Conservation (phyloP, 495 filamentous ascomycete genomes). For the Penicillium argentinense region DNA sequence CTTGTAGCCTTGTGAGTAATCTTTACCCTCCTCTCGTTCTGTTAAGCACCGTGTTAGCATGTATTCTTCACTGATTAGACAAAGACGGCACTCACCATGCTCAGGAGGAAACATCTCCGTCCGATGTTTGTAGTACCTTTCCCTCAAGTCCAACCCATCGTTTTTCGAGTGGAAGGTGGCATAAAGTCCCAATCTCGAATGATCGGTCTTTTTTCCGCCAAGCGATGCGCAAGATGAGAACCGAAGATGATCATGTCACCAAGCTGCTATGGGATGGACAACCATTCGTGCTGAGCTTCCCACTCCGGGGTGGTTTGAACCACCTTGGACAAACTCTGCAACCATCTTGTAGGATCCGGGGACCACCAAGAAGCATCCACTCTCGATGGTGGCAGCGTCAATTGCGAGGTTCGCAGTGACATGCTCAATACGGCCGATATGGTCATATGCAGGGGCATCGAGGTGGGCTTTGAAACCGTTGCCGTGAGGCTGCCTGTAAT, state of each 20-base stretch:
- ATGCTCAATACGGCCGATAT: constrained; percentile 44
- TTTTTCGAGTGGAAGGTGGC: constrained; percentile 41
- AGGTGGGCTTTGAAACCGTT: constrained; percentile 45
- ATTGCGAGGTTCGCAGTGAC: constrained; percentile 43
- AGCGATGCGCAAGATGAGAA: constrained; percentile 43
- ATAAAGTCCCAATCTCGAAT: constrained; percentile 39
- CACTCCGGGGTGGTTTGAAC: constrained; percentile 35
- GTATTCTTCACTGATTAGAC: background rate
- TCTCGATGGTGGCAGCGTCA: constrained; percentile 37
- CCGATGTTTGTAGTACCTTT: constrained; percentile 40
- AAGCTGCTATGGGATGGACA: constrained; percentile 34
- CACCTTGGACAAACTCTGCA: constrained; percentile 29
- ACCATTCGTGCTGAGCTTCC: constrained; percentile 37
- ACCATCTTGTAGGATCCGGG: constrained; percentile 41
- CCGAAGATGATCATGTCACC: constrained; percentile 44
- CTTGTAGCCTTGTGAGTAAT: constrained; percentile 37
- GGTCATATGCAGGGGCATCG: constrained; percentile 44
- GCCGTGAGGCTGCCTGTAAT: constrained; percentile 38
- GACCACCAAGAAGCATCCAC: constrained; percentile 44
- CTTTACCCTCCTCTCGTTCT: constrained; percentile 35
- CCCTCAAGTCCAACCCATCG: constrained; percentile 37
- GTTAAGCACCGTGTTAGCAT: background rate
- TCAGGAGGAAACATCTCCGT: constrained; percentile 41
- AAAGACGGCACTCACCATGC: constrained; percentile 21
- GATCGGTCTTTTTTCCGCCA: constrained; percentile 33